A percentile compares a stretch with the other conserved stretches of the same genome.
Conservation (phyloP, 73 alveolate species). For the Durusdinium trenchii region DNA sequence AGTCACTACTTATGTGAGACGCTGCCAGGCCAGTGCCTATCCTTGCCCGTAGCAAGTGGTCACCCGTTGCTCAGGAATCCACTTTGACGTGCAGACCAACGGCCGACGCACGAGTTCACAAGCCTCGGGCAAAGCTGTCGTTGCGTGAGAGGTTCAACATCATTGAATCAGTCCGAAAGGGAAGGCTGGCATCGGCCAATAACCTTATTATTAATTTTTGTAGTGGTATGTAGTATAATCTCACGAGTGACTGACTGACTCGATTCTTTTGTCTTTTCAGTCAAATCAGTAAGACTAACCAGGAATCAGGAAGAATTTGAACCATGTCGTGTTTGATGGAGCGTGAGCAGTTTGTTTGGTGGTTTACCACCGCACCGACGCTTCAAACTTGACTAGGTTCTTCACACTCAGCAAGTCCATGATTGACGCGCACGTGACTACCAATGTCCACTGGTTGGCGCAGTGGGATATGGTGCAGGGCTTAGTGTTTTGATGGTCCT, state of each 20-base stretch:
- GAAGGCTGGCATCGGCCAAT: not conserved
- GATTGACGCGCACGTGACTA: not conserved
- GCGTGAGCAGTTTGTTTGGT: too few relatives aligned
- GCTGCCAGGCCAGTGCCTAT: too few relatives aligned
- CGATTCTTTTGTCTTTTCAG: not conserved
- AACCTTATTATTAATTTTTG: too few relatives aligned
- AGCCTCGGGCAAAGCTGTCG: not conserved
- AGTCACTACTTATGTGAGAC: too few relatives aligned
- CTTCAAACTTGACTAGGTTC: not conserved
- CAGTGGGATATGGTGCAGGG: conserved; percentile 16
- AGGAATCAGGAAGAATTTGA: not conserved
- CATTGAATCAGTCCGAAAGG: not conserved
- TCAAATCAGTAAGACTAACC: not conserved
- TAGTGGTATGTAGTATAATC: not conserved
- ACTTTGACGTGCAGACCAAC: too few relatives aligned
- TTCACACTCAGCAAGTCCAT: conserved; percentile 19
- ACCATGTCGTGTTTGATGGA: too few relatives aligned
- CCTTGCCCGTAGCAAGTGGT: too few relatives aligned
- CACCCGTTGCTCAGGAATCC: too few relatives aligned
- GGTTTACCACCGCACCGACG: not conserved
- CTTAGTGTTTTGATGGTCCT: too few relatives aligned
- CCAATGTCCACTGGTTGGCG: not conserved
- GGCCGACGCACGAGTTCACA: not conserved
- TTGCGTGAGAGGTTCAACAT: not conserved
- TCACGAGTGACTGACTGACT: not conserved